Evolutionary conservation across 2,329 filamentous ascomycete species (phyloP).

Genomic region (Penicillium janthinellum): DNA sequence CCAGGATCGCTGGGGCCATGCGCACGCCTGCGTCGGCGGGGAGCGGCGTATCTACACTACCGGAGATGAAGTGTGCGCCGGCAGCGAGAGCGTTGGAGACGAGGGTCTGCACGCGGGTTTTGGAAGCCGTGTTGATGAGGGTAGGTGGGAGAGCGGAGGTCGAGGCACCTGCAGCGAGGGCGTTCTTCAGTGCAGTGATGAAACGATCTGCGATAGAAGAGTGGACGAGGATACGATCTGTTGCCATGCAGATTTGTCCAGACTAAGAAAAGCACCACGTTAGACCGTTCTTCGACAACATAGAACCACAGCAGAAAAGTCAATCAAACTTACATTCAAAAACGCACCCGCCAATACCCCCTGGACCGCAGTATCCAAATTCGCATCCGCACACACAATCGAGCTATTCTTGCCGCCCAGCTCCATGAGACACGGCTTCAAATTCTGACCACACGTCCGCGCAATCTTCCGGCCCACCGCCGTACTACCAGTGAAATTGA

Average conservation of each 20-base stretch:
- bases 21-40: slow-evolving; percentile 32
- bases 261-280: slow-evolving; percentile 34
- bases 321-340: slow-evolving; percentile 30
- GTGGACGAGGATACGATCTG: slow-evolving; percentile 70
- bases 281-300: background rate
- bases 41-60: slow-evolving; percentile 17
- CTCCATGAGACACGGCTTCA: slow-evolving; percentile 79
- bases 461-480: slow-evolving; percentile 70
- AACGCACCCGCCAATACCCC: slow-evolving; percentile 38
- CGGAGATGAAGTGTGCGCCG: slow-evolving; percentile 37
- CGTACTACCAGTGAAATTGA: slow-evolving; percentile 76
- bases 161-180: slow-evolving; percentile 38
- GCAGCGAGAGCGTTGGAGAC: slow-evolving; percentile 32
- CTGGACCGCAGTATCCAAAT: slow-evolving; percentile 63
- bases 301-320: background rate
- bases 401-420: slow-evolving; percentile 79
- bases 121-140: slow-evolving; percentile 49
- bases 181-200: slow-evolving; percentile 50
- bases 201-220: slow-evolving; percentile 56
- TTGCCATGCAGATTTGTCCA: slow-evolving; percentile 83
- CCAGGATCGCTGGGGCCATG: slow-evolving; percentile 67
- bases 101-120: slow-evolving; percentile 44
- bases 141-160: slow-evolving; percentile 40
- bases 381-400: slow-evolving; percentile 77
- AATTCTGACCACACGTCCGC: slow-evolving; percentile 64